Conservation (phyloP, 805 yeast species). For the Schizosaccharomyces octosporus region DNA sequence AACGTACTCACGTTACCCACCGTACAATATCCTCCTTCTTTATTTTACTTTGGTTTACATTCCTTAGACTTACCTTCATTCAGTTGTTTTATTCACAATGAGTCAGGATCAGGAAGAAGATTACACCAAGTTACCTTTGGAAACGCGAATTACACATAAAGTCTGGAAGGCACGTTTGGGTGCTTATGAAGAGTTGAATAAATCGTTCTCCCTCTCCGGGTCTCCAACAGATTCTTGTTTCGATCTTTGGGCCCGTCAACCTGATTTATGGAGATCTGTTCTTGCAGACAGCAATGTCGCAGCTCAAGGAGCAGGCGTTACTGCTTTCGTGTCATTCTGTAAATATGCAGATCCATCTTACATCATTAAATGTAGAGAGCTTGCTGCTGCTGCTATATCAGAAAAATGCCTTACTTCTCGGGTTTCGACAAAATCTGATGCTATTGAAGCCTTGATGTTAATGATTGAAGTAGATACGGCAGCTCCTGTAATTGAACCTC, state of each 20-base stretch:
- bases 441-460: slow-evolving; percentile 32
- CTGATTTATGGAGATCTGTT: slow-evolving; percentile 31
- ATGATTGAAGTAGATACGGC: slow-evolving; percentile 45
- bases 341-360: slow-evolving; percentile 28
- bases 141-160: slow-evolving; percentile 39
- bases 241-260: slow-evolving; percentile 23
- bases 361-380: slow-evolving; percentile 17
- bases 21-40: too few species aligned
- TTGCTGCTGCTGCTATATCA: slow-evolving; percentile 23
- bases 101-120: slow-evolving; percentile 27
- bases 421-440: slow-evolving; percentile 41
- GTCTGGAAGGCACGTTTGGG: slow-evolving; percentile 65
- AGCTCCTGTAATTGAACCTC: slow-evolving; percentile 37
- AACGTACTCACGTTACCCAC: too few species aligned
- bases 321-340: slow-evolving; percentile 28
- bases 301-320: slow-evolving; percentile 66
- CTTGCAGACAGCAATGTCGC: slow-evolving; percentile 67
- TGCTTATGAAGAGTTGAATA: slow-evolving; percentile 48
- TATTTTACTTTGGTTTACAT: too few species aligned
- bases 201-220: slow-evolving; percentile 27
- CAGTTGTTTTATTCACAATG: slow-evolving; percentile 16
- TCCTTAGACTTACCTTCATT: too few species aligned
- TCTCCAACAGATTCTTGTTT: slow-evolving; percentile 34
- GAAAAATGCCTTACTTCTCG: slow-evolving; percentile 68
- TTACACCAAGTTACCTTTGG: slow-evolving; percentile 35